These are phyloP conservation scores for Penicillium riverlandense DNA, from an alignment of 495 filamentous ascomycete species.

Conservation along the genomic window DNA sequence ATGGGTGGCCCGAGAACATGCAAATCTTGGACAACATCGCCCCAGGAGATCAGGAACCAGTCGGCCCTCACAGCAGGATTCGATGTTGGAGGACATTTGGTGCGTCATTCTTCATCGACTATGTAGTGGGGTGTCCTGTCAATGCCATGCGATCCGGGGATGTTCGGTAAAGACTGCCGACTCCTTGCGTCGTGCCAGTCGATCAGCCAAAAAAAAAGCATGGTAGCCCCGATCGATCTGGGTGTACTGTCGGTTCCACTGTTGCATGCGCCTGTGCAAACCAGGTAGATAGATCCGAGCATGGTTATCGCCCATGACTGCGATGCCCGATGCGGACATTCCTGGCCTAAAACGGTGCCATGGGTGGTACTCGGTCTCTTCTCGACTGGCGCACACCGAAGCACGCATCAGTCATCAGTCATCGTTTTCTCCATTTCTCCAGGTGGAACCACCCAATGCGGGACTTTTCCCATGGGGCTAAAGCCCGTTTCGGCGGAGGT, in stretches of 20 bases:
- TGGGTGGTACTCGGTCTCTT: background rate
- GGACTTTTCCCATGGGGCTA: background rate
- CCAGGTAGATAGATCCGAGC: background rate
- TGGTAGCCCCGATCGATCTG: too few relatives aligned
- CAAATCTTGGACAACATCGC: too few relatives aligned
- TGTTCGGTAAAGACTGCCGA: background rate
- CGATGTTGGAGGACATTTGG: too few relatives aligned
- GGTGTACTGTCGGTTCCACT: background rate
- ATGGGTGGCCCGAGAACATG: too few relatives aligned
- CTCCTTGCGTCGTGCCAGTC: conserved; percentile 17
- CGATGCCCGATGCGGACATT: conserved; percentile 11
- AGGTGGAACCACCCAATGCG: conserved; percentile 2
- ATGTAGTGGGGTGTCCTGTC: too few relatives aligned
- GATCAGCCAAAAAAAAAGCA: background rate
- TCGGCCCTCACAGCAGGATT: too few relatives aligned
- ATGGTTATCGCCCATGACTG: too few relatives aligned
- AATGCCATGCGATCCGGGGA: conserved; percentile 10
- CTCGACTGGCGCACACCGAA: background rate
- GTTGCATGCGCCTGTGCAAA: conserved; percentile 7
- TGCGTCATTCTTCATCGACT: too few relatives aligned
- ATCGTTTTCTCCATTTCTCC: background rate
- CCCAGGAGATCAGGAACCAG: too few relatives aligned
- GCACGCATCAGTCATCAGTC: conserved; percentile 3
- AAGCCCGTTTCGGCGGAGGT: too few relatives aligned
- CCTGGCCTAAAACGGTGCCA: conserved; percentile 2